These are phyloP conservation scores for Rhodotorula toruloides DNA, from an alignment of 768 basidiomycete genomes.

Conservation along the genomic window DNA sequence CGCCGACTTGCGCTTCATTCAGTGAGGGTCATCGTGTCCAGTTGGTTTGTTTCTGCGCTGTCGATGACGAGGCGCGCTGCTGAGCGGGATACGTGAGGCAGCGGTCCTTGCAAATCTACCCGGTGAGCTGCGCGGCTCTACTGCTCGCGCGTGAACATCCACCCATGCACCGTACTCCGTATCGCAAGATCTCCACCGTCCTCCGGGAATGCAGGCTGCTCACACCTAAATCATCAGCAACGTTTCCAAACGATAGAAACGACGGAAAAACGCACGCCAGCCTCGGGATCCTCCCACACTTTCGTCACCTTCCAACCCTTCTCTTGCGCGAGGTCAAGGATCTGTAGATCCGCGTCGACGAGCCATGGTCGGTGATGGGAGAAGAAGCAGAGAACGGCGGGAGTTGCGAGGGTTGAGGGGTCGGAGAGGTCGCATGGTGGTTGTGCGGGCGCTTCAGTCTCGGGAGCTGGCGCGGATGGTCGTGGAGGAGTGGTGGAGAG, in stretches of 20 bases:
- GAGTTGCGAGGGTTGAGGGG: not conserved
- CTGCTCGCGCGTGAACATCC: slow-evolving; percentile 18
- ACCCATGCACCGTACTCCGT: slow-evolving; percentile 42
- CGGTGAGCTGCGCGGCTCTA: not conserved
- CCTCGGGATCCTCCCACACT: slow-evolving; percentile 37
- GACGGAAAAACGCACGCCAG: slow-evolving; percentile 36
- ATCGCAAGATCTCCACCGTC: slow-evolving; percentile 38
- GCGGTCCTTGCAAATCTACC: too few species aligned
- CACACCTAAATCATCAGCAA: not conserved
- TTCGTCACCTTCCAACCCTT: slow-evolving; percentile 35
- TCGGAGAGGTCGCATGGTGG: slow-evolving; percentile 16
- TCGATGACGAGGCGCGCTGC: too few species aligned
- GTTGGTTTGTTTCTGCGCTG: not conserved
- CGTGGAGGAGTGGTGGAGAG: slow-evolving; percentile 21
- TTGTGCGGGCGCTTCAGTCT: not conserved
- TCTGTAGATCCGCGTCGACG: slow-evolving; percentile 29
- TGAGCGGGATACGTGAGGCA: too few species aligned
- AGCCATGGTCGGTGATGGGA: slow-evolving; percentile 40
- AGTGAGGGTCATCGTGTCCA: not conserved
- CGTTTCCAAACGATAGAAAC: not conserved
- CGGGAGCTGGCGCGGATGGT: not conserved
- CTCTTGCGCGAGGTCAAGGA: slow-evolving; percentile 29
- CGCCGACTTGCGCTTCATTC: too few species aligned
- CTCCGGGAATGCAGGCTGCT: slow-evolving; percentile 43
- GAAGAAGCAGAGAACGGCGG: slow-evolving; percentile 40